A percentile compares a stretch with the other conserved stretches of the same genome.
phyloP scores from a whole-genome alignment of 768 basidiomycete species.

The Boletellus ananiceps region DNA sequence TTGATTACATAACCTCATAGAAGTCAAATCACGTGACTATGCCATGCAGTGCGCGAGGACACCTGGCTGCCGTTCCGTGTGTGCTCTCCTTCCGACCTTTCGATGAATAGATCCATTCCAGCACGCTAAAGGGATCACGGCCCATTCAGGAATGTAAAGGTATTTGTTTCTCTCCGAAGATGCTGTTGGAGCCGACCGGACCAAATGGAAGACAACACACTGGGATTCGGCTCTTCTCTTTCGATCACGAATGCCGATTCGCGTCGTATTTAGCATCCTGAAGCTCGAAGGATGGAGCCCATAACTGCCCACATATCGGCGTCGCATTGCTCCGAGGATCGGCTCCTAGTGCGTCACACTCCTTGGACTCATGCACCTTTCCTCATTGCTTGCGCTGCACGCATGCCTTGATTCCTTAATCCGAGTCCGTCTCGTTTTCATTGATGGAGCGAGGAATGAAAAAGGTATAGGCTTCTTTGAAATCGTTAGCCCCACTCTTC shows the following conservation, averaged over 20 bases:
- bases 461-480: background rate
- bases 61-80: background rate
- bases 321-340: slow-evolving; percentile 13
- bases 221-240: background rate
- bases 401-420: background rate
- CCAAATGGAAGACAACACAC: background rate
- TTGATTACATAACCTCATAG: too few relatives aligned
- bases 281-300: background rate
- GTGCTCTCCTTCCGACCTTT: background rate
- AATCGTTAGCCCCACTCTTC: background rate
- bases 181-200: background rate
- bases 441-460: background rate
- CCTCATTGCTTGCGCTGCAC: background rate
- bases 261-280: background rate
- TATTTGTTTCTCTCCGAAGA: background rate
- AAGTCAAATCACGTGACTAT: slow-evolving; percentile 15
- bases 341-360: slow-evolving; percentile 2
- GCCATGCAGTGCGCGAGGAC: background rate
- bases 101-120: background rate
- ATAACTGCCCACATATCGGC: background rate
- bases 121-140: background rate
- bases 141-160: background rate
- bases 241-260: slow-evolving; percentile 1
- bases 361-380: background rate
- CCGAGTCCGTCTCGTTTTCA: background rate